Base-by-base conservation (phyloP, 2,329 filamentous ascomycete species). In the Hypocreales sp. region DNA sequence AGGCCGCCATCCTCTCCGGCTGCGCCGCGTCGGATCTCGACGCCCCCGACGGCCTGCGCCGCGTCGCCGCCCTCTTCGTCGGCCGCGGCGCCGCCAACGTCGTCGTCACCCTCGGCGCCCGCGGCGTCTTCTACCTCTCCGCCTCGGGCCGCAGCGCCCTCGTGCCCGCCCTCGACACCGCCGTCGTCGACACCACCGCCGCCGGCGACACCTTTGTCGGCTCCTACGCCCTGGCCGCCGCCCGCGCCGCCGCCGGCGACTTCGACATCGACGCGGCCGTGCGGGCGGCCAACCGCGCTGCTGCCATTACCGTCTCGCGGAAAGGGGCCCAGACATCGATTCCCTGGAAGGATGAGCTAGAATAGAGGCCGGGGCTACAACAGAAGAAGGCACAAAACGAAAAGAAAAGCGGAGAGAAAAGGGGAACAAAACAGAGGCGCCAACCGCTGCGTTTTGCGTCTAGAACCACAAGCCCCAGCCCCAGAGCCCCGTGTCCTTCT, bases 141-240 rank as follows among this genome's bases (percentile, higher is more conserved):
- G 53, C 38, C 23, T 39, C 35, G 4, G 52, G 48, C 15, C 42
- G 40, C 23, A 58, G 57, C 28, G 62, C 58, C 2, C 43, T 72
- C 36, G 51, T 84, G 5, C 49, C 57, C 3, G 82, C 80, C 0
- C 63, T 69, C 35, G 77, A 79, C 50, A 77, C 82, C 4, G 55
- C 50, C 13, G 87, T 95, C 2, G 72, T 94, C 5, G 87, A 95
- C 50, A 95, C 87, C 1, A 95, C 87, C 7, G 87, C 79, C 2
- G 90, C 90, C 5, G 87, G 87, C 0, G 87, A 95, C 50, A 94
- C 87, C 0, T 94, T 94, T 55, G 81, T 92, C 5, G 87, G 90
- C 2, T 79, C 72, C 14, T 92, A 93, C 48, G 79, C 82, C 3
- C 69, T 90, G 15, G 69, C 73, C 31, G 66, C 78, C 17, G 80